Base-by-base conservation (phyloP, 2,329 filamentous ascomycete genomes). In the Hymenotorrendiella dingleyae region DNA sequence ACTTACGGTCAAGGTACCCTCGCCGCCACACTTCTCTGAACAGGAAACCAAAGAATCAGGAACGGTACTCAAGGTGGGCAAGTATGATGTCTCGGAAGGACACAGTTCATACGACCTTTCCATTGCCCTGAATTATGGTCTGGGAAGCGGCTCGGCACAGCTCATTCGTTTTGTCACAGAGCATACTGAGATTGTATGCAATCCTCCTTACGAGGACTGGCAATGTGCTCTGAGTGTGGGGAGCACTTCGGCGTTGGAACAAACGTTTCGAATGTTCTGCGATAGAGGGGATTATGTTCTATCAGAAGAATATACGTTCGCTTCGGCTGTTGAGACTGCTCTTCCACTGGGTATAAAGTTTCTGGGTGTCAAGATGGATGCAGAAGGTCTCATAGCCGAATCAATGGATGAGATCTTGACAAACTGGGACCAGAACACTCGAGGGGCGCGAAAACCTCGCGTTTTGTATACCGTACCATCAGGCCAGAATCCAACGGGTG, bases 181-280 rank as follows among this genome's bases (percentile, higher is more conserved):
- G 69, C 93, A 97, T 66, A 94, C 90, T 0, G 91, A 98, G 67
- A 79, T 97, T 43, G 80, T 95, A 12, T 86, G 88, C 64, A 74
- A 79, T 48, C 90, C 91, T 12, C 87, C 86, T 0, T 97, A 97
- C 62, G 75, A 82, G 14, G 90, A 98, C 67, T 98, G 93, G 93
- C 74, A 78, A 51, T 86, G 86, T 56, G 82, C 81, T 42, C 73
- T 96, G 68, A 90, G 82, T 2, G 77, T 91, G 29, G 93, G 91
- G 40, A 93, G 82, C 64, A 97, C 93, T 0, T 87, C 80, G 19
- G 83, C 86, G 0, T 75, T 94, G 52, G 93, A 97, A 58, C 84
- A 91, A 64, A 74, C 84, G 2, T 69, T 94, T 33, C 80, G 93
- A 40, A 84, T 96, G 74, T 80, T 98, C 50, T 83, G 82, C 53